Evolutionary conservation across 345 rosid genomes (phyloP), one percentile per base, ranked within the genome.

Genomic region (Anacardium occidentale): DNA sequence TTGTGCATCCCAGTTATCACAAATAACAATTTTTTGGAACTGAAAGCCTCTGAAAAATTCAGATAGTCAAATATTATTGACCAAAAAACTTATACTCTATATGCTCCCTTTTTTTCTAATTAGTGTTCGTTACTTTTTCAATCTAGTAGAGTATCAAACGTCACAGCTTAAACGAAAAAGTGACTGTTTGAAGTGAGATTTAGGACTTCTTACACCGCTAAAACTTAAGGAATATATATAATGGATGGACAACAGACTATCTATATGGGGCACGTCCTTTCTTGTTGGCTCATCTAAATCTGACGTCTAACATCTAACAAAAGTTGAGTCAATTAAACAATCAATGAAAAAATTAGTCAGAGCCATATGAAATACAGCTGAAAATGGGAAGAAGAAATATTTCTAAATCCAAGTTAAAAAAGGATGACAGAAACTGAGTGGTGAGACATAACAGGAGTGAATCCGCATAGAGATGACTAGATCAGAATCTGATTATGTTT

Each of bases 211-310:
- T 22, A 47, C 45, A 47, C 64, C 25, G 58, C n/a, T 29, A 45
- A 10, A 40, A 45, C 7, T 13, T 59, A 61, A 6, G 10, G 24
- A 71, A 52, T 2, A 15, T 45, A 24, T n/a, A 14, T n/a, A 50
- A 32, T 15, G 2, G 18, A 48, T 59, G 29, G 56, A 47, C 44
- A 17, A 58, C n/a, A 24, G n/a, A 59, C 42, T 70, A 44, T 5
- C 57, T 26, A 25, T 25, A 47, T 22, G 10, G 18, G 44, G 60
- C 48, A 52, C 18, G 26, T 79, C 89, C 73, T 84, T 81, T 75
- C 67, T 78, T 71, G 77, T 57, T 56, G 75, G 68, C 14, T 86
- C 92, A 52, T 81, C 85, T 76, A 79, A 68, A 70, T 74, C 87
- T 76, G 74, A 59, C 71, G 57, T 0, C n/a, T n/a, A n/a, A 54